Evolutionary conservation across 2,329 filamentous ascomycete genomes (phyloP), one percentile per base, ranked within the genome.

Genomic region (Pestalotiopsis sp.): DNA sequence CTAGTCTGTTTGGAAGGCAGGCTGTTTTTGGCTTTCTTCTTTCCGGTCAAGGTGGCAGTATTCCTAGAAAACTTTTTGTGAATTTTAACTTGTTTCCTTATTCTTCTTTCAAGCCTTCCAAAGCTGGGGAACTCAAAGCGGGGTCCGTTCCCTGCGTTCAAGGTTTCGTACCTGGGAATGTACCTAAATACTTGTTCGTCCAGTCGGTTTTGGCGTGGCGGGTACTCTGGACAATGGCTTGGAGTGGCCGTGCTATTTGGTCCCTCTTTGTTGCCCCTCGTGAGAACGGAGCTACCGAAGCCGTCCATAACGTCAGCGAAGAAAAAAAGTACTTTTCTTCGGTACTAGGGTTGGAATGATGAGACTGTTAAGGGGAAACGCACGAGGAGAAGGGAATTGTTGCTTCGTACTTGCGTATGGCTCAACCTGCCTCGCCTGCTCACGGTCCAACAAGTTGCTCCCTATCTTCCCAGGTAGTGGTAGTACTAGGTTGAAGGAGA

Each of bases 211-310:
- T 23, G 6, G 17, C 45, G 3, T 52, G 12, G 41, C 41, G 41
- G 41, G n/a, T 52, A 52, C 20, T 52, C 6, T 52, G 3, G n/a
- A n/a, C 17, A 9, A 52, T 52, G 17, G 45, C 20, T n/a, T 52
- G 17, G 17, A n/a, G 45, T 52, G 45, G 45, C 17, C 20, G 17
- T 52, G 45, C 20, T 52, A 17, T 9, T 20, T 20, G 20, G n/a
- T n/a, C 45, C 20, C 5, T 23, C 45, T 4, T 52, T n/a, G 45
- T 52, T 17, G 17, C 45, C 45, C 45, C 20, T 20, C 20, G 27
- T 36, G 57, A 59, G 20, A 27, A 62, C 59, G 31, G 59, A 62
- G 59, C 27, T 62, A 39, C 59, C 59, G n/a, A 41, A 62, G 36
- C 13, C 59, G 25, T 20, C 13, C 59, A 20, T 36, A 62, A 62